Percentiles rank a stretch among this genome's conserved stretches.
Conservation (phyloP, 2,329 filamentous ascomycete species). For the Cyphellophora attinorum region DNA sequence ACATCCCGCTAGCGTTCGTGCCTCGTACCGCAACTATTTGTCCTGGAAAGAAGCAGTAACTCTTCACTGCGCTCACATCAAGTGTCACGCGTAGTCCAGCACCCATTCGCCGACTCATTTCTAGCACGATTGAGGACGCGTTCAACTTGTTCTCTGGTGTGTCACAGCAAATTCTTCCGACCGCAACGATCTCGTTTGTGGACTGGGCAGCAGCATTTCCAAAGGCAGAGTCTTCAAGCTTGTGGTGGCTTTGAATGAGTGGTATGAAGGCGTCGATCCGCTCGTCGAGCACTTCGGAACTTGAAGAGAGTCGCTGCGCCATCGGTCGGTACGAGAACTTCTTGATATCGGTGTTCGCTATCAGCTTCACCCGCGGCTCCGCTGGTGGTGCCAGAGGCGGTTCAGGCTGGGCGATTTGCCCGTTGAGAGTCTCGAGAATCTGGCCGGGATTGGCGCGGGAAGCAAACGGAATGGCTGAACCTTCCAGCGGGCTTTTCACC, state of each 20-base stretch:
- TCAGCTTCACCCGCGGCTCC: constrained; percentile 73
- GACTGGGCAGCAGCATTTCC: constrained; percentile 79
- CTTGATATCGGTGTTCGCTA: constrained; percentile 76
- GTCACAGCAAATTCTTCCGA: constrained; percentile 87
- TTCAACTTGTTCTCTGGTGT: constrained; percentile 79
- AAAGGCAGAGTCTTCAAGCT: constrained; percentile 69
- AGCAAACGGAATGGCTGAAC: constrained; percentile 51
- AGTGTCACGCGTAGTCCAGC: constrained; percentile 74
- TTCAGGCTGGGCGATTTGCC: constrained; percentile 57
- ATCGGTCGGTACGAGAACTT: constrained; percentile 88
- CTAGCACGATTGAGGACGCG: constrained; percentile 71
- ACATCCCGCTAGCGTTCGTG: constrained; percentile 74
- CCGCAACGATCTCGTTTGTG: constrained; percentile 76
- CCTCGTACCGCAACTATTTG: constrained; percentile 84
- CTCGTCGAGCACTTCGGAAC: constrained; percentile 88
- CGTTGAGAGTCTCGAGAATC: constrained; percentile 73
- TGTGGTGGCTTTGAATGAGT: constrained; percentile 64
- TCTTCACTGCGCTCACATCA: constrained; percentile 58
- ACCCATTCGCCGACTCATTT: constrained; percentile 76
- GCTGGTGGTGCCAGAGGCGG: constrained; percentile 61
- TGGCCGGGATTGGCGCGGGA: constrained; percentile 73
- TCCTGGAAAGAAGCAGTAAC: constrained; percentile 83
- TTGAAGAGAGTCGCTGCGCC: constrained; percentile 87
- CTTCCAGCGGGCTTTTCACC: constrained; percentile 5
- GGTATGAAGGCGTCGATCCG: constrained; percentile 80